Base-by-base conservation (phyloP, 2,329 filamentous ascomycete species). In the Trichoderma pleuroti region DNA sequence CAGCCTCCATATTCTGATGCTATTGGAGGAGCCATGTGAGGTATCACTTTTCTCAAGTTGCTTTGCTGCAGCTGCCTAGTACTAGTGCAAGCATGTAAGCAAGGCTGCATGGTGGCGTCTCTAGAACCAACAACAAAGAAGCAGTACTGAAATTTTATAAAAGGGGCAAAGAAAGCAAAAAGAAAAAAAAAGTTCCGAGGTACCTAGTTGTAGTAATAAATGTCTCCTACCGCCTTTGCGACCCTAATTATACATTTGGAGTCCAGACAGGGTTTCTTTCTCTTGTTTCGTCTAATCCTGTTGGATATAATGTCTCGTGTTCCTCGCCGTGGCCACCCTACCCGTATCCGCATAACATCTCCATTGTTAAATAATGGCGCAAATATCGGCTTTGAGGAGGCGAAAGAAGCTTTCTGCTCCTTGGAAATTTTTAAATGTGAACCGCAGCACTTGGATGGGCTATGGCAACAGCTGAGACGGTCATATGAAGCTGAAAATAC, bases 241-340 rank as follows among this genome's bases (percentile, higher is more conserved):
- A n/a, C 42, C 18, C 42, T 46, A 21, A 21, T 46, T 11, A 21
- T 6, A 46, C 11, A 46, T n/a, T 9, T 46, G 8, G n/a, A 46
- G 42, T 11, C n/a, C 42, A 46, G 18, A 21, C n/a, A 46, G 9
- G 36, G 18, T 46, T 46, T 46, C 42, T 46, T 46, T 46, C n/a
- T 9, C n/a, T 3, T 46, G n/a, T 46, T 46, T 21, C n/a, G 42
- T 46, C 42, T 11, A 5, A 46, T 46, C n/a, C 42, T 21, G 42
- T 46, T 46, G 10, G 5, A 46, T n/a, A 46, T 46, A 4, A 46
- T 46, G 9, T 46, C 42, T 46, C n/a, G 18, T 46, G 0, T 18
- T 46, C n/a, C 42, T 46, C n/a, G 4, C 42, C n/a, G 4, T 0
- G 2, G n/a, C 18, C 0, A 46, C n/a, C n/a, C 8, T 11, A 11